Base-by-base conservation (phyloP, 257 asterid genomes). In the Catharanthus roseus region DNA sequence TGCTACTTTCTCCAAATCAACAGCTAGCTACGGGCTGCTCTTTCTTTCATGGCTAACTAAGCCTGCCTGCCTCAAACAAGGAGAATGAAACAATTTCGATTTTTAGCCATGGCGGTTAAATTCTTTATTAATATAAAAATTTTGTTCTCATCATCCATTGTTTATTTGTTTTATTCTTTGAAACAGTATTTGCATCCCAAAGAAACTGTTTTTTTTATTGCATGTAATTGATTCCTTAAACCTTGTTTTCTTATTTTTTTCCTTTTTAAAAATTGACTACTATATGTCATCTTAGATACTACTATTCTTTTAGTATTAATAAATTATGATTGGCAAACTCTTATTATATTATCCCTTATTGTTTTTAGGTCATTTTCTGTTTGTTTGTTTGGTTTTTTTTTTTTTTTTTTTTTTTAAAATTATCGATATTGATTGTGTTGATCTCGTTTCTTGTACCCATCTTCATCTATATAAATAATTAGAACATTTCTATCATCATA, bases 391-490 rank as follows among this genome's bases (percentile, higher is more conserved):
- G 21, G 42, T 39, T 23, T 56, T 58, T 31, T 60, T 31, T 50
- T 42, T 68, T 41, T 31, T 53, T 72, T 61, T 42, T 67, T 33
- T n/a, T n/a, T n/a, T n/a, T n/a, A n/a, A n/a, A n/a, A n/a, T n/a
- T n/a, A n/a, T n/a, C n/a, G n/a, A n/a, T n/a, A n/a, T n/a, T n/a
- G n/a, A n/a, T n/a, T n/a, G n/a, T n/a, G n/a, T 31, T 10, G 1
- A 45, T 28, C 68, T 71, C 4, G 50, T 67, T 67, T 47, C 47
- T 68, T 54, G 67, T 58, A 55, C 56, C 69, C 53, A 68, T 63
- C 68, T 68, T 76, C 76, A 57, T 76, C 74, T 73, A 57, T 68
- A 53, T 54, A 61, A n/a, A n/a, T n/a, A n/a, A n/a, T n/a, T n/a
- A n/a, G 36, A 50, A 67, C 54, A 68, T 12, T 47, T 33, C 9